Evolutionary conservation across 305 asterid genomes (phyloP).

Genomic region (Striga hermonthica): DNA sequence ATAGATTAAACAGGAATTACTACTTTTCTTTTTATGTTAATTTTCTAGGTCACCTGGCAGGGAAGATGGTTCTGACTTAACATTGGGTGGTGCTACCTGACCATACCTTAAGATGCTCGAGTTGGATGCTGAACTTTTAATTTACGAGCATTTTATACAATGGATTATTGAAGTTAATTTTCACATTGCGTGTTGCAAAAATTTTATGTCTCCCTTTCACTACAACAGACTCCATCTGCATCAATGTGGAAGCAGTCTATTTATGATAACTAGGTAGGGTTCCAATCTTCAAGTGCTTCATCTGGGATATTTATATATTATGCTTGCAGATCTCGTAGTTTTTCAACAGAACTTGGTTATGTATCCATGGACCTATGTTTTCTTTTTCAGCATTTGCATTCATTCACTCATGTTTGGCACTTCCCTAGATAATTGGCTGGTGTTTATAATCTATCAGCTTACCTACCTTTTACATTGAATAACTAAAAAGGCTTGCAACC

Average conservation of each 20-base stretch:
- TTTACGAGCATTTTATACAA: neutral
- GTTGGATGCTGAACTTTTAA: slow-evolving; percentile 26
- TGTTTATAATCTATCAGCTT: no score
- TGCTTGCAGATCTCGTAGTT: slow-evolving; percentile 13
- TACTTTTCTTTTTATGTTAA: slow-evolving; percentile 13
- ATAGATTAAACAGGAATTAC: slow-evolving; percentile 16
- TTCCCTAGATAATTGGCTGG: neutral
- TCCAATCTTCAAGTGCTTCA: slow-evolving; percentile 15
- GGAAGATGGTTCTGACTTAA: slow-evolving; percentile 31
- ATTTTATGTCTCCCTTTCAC: slow-evolving; percentile 26
- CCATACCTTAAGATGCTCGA: slow-evolving; percentile 24
- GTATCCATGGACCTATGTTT: slow-evolving; percentile 7
- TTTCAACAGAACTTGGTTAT: neutral
- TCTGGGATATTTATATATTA: slow-evolving; percentile 23
- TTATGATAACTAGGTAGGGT: slow-evolving; percentile 24
- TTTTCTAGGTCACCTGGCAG: slow-evolving; percentile 19
- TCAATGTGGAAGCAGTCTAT: slow-evolving; percentile 20
- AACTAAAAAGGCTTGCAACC: no score
- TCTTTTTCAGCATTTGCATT: neutral
- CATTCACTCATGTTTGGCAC: slow-evolving; percentile 4
- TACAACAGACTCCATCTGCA: slow-evolving; percentile 12
- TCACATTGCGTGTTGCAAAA: slow-evolving; percentile 16
- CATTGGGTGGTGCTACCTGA: slow-evolving; percentile 19
- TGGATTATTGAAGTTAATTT: slow-evolving; percentile 14
- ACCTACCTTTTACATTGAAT: neutral